phyloP scores from a whole-genome alignment of 805 yeast species.

The Candida lessepsii region DNA sequence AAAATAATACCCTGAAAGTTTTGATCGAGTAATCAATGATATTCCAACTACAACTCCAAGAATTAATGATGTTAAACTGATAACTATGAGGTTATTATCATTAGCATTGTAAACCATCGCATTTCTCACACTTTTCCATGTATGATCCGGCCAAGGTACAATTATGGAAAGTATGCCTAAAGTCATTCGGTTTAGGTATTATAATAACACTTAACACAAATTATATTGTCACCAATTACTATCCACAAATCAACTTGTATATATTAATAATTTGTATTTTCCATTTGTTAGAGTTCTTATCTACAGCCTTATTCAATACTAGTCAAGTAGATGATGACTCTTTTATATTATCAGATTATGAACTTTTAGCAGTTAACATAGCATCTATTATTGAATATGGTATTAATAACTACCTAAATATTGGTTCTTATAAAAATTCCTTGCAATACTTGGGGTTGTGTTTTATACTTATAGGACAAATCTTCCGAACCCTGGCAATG shows the following conservation, averaged over 20 bases:
- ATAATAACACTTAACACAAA: conserved; percentile 19
- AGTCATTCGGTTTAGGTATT: conserved; percentile 33
- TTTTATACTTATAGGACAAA: conserved; percentile 60
- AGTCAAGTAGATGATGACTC: conserved; percentile 64
- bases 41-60: conserved; percentile 21
- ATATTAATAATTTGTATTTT: conserved; percentile 54
- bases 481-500: conserved; percentile 75
- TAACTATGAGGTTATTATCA: conserved; percentile 20
- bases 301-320: conserved; percentile 74
- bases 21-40: neutral
- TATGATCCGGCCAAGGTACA: conserved; percentile 30
- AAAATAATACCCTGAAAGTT: conserved; percentile 5
- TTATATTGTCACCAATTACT: neutral
- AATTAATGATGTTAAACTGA: conserved; percentile 17
- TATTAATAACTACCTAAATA: neutral
- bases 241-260: conserved; percentile 35
- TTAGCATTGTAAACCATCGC: conserved; percentile 14
- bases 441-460: conserved; percentile 43
- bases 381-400: conserved; percentile 19
- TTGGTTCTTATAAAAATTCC: neutral
- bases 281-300: conserved; percentile 79
- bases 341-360: conserved; percentile 33
- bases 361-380: conserved; percentile 25
- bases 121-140: neutral
- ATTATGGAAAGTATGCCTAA: conserved; percentile 29